A percentile compares a stretch with the other conserved stretches of the same genome.
Conservation (phyloP, 352 stramenopile species). For the Plasmopara halstedii region DNA sequence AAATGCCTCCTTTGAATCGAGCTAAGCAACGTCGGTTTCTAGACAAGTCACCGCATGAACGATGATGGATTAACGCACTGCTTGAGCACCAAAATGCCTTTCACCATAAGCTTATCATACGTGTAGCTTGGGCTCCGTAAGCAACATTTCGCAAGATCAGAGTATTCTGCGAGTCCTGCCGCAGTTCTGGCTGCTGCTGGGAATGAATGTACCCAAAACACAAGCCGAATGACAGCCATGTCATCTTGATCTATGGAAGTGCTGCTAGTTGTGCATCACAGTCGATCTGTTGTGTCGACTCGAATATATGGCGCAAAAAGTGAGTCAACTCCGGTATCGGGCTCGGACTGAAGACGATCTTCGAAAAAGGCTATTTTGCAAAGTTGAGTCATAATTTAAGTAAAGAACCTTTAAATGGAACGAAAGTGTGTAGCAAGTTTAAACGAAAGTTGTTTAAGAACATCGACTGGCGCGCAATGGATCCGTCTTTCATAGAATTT, state of each 20-base stretch:
- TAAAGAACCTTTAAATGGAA: too few species aligned
- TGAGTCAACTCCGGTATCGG: slow-evolving; percentile 9
- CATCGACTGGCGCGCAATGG: too few species aligned
- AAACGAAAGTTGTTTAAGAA: too few species aligned
- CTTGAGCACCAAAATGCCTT: neutral
- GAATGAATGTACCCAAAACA: neutral
- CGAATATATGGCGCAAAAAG: slow-evolving; percentile 3
- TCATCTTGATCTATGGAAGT: neutral
- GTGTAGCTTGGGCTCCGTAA: neutral
- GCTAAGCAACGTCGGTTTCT: slow-evolving; percentile 40
- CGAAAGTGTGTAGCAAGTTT: too few species aligned
- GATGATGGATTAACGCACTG: slow-evolving; percentile 19
- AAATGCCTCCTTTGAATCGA: slow-evolving; percentile 32
- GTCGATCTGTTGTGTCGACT: too few species aligned
- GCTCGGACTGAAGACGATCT: too few species aligned
- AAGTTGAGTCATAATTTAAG: too few species aligned
- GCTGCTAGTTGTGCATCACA: too few species aligned
- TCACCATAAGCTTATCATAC: neutral
- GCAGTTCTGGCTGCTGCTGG: neutral
- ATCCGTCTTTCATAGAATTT: too few species aligned
- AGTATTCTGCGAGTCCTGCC: neutral
- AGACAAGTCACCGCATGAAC: slow-evolving; percentile 28
- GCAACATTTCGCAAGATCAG: neutral
- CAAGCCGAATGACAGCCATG: neutral
- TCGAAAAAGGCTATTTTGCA: too few species aligned